Base-by-base conservation (phyloP, 2,329 filamentous ascomycete genomes). In the Chaetomiaceae sp. region DNA sequence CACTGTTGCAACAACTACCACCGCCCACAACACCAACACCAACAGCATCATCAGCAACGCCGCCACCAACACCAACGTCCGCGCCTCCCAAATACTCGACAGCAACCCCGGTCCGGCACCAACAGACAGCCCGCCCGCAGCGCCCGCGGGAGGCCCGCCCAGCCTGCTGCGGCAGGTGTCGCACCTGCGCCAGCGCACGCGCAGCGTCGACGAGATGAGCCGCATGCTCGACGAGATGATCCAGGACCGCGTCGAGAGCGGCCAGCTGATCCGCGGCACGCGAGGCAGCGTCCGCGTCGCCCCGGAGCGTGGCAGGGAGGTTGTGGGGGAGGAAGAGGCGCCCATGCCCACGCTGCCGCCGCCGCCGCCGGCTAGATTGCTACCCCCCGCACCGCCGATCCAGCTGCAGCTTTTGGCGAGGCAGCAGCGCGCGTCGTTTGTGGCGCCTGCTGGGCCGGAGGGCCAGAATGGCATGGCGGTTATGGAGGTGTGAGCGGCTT, bases 201-300 rank as follows among this genome's bases (percentile, higher is more conserved):
- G 77, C 69, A 88, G 86, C 55, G 85, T 93, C 27, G 89, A 95
- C 57, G 90, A 95, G 66, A 90, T 96, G 82, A 95, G 87, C 56
- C 81, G 83, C 58, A 89, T 96, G 70, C 76, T 96, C 20, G 91
- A 97, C 59, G 88, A 95, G 67, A 96, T 97, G 91, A 93, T 96
- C 49, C 86, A 90, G 61, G 86, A 91, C 60, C 81, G 86, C 48
- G 85, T 94, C 43, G 86, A 93, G 57, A 81, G 74, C 42, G 87
- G 86, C 18, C 80, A 87, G 45, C 68, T 88, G 18, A 73, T 87
- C 24, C 80, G 85, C 58, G 76, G 82, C 42, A 69, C 69, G 42
- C 73, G 83, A 50, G 85, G 83, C 33, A 88, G 82, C 59, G 76
- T 88, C 41, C 77, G 81, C 39, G 62, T 85, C 29, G 71, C 74